These are phyloP conservation scores for Mercurialis annua DNA, from an alignment of 345 rosid species.

Conservation along the genomic window DNA sequence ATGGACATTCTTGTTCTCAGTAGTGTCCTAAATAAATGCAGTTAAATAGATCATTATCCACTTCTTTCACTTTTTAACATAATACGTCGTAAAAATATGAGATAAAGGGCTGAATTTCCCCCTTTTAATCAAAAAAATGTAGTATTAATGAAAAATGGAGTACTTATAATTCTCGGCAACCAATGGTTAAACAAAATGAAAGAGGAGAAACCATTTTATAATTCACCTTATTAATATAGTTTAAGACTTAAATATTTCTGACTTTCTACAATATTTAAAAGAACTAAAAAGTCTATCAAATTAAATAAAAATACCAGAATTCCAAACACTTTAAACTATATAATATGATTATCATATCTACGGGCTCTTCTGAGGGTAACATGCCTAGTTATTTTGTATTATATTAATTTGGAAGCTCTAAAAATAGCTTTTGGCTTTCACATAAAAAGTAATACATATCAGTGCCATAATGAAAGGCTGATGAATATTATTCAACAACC, in stretches of 20 bases:
- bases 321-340: no score
- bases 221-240: no score
- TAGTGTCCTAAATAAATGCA: constrained; percentile 27
- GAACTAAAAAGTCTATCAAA: no score
- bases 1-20: constrained; percentile 16
- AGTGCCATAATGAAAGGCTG: neutral
- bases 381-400: no score
- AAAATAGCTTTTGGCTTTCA: neutral
- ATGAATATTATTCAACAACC: neutral
- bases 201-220: neutral
- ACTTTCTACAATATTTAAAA: no score
- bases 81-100: neutral
- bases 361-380: no score
- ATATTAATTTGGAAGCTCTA: no score
- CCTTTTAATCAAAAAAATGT: neutral
- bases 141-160: neutral
- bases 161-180: neutral
- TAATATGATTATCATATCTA: no score
- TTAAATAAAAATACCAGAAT: no score
- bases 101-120: neutral
- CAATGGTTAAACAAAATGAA: neutral
- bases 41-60: neutral
- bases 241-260: no score
- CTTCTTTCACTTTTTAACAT: neutral
- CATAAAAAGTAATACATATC: neutral